Conservation (phyloP, 805 yeast genomes). For the Kuraishia borneana region DNA sequence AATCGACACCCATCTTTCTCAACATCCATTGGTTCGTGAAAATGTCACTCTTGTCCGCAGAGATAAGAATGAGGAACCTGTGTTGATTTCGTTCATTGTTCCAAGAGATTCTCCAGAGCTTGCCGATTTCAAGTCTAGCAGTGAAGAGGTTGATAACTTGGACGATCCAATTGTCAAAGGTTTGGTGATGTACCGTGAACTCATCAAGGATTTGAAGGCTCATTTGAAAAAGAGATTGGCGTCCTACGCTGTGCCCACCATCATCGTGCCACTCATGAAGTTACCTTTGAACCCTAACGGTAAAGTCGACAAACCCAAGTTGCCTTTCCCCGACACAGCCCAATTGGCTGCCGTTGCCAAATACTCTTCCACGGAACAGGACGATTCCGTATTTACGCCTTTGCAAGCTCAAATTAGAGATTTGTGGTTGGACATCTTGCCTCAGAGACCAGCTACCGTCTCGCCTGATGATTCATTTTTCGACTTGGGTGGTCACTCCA, state of each 20-base stretch:
- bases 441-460: slow-evolving; percentile 71
- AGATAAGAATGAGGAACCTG: slow-evolving; percentile 87
- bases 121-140: slow-evolving; percentile 36
- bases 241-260: slow-evolving; percentile 84
- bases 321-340: slow-evolving; percentile 88
- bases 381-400: slow-evolving; percentile 44
- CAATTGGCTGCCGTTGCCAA: slow-evolving; percentile 71
- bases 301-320: slow-evolving; percentile 92
- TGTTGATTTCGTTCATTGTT: slow-evolving; percentile 83
- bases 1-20: slow-evolving; percentile 93
- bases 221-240: slow-evolving; percentile 85
- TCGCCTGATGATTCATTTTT: slow-evolving; percentile 82
- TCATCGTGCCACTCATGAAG: slow-evolving; percentile 76
- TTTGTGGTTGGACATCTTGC: slow-evolving; percentile 78
- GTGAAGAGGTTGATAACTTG: slow-evolving; percentile 31
- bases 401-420: slow-evolving; percentile 64
- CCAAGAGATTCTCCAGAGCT: slow-evolving; percentile 46
- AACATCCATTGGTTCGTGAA: slow-evolving; percentile 86
- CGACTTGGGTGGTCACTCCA: slow-evolving; percentile 97
- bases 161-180: slow-evolving; percentile 69
- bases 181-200: slow-evolving; percentile 59
- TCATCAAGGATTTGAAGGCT: slow-evolving; percentile 73
- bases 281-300: slow-evolving; percentile 97
- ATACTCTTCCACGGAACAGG: slow-evolving; percentile 29
- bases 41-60: slow-evolving; percentile 86